Percentiles rank a stretch among this genome's conserved stretches.
Conservation (phyloP, 2,329 filamentous ascomycete species). For the Tolypocladium tundrense region DNA sequence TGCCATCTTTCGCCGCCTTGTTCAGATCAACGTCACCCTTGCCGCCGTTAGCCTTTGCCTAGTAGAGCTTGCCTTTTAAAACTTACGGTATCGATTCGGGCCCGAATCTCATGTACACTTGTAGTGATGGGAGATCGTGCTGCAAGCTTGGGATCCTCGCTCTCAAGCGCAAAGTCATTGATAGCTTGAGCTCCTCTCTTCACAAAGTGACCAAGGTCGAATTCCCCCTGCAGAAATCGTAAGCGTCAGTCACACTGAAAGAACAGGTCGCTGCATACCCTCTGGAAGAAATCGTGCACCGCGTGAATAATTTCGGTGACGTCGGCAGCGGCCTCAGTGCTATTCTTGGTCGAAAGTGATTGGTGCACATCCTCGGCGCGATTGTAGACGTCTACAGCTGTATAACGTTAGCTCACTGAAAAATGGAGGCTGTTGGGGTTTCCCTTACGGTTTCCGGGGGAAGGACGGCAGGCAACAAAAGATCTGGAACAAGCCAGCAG, state of each 20-base stretch:
- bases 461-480: neutral
- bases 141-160: neutral
- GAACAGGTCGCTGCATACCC: neutral
- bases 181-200: neutral
- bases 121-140: neutral
- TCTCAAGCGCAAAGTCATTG: neutral
- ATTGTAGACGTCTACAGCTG: neutral
- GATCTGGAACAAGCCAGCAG: neutral
- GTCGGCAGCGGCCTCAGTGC: neutral
- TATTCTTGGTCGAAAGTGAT: neutral
- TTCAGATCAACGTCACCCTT: neutral
- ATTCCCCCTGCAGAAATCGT: neutral
- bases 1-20: neutral
- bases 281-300: neutral
- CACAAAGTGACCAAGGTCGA: neutral
- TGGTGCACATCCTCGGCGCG: neutral
- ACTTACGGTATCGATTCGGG: neutral
- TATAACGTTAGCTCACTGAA: neutral
- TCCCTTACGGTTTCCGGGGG: neutral
- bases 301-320: neutral
- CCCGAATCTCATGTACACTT: neutral
- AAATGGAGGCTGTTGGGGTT: neutral
- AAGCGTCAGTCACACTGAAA: neutral
- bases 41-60: neutral
- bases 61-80: neutral